A percentile compares a stretch with the other conserved stretches of the same genome.
These are phyloP conservation scores for Cladosporium sp. DNA, from an alignment of 2,329 filamentous ascomycete genomes.

Conservation along the genomic window DNA sequence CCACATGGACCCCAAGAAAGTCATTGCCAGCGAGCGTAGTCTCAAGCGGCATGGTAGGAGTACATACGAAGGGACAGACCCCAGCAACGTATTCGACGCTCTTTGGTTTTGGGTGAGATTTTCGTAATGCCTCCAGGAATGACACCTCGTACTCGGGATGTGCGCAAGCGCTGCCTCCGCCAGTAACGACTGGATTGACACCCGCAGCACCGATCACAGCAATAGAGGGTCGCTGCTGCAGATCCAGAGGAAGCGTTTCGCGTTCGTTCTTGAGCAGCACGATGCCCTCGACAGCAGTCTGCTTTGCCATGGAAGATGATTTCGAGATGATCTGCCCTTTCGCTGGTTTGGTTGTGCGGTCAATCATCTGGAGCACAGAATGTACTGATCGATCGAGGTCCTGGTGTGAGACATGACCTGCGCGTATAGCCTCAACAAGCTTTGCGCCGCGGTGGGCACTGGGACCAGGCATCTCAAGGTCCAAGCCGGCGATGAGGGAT, in stretches of 20 bases:
- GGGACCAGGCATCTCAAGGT: conserved; percentile 87
- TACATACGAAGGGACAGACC: conserved; percentile 29
- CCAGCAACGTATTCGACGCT: conserved; percentile 26
- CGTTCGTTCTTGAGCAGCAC: conserved; percentile 66
- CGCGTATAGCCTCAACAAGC: background rate
- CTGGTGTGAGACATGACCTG: background rate
- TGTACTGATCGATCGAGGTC: background rate
- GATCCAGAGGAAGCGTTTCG: conserved; percentile 49
- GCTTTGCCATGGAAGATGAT: conserved; percentile 30
- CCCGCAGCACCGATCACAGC: conserved; percentile 77
- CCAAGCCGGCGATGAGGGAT: conserved; percentile 70
- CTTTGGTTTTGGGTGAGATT: conserved; percentile 24
- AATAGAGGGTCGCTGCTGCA: conserved; percentile 58
- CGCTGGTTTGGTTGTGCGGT: background rate
- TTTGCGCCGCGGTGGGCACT: conserved; percentile 14
- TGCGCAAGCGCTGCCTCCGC: conserved; percentile 36
- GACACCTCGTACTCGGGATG: conserved; percentile 36
- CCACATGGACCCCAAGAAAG: background rate
- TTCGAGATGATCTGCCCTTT: conserved; percentile 19
- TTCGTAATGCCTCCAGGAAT: conserved; percentile 29
- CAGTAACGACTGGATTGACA: conserved; percentile 58
- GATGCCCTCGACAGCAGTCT: conserved; percentile 30
- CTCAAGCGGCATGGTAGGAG: conserved; percentile 51
- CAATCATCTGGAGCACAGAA: background rate
- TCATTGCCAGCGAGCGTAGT: conserved; percentile 39